phyloP scores from a whole-genome alignment of 1,139 yeast genomes.

The Geotrichum siamense region DNA sequence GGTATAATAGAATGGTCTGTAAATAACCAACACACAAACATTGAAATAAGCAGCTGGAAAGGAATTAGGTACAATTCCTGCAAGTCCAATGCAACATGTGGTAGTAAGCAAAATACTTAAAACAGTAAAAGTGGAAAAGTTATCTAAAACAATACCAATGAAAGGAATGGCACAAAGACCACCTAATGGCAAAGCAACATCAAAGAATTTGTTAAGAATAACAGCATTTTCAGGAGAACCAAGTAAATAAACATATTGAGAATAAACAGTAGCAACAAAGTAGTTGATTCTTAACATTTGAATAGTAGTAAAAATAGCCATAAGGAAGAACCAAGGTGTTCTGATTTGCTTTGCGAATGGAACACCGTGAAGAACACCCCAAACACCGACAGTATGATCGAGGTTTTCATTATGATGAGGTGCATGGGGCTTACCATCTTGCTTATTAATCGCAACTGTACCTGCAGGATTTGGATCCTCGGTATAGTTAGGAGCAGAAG shows the following conservation, averaged over 20 bases:
- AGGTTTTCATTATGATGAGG: conserved; percentile 35
- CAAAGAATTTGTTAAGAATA: conserved; percentile 64
- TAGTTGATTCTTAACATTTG: conserved; percentile 89
- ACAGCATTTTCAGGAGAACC: conserved; percentile 49
- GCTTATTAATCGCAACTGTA: conserved; percentile 7
- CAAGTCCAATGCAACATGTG: conserved; percentile 26
- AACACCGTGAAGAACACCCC: conserved; percentile 74
- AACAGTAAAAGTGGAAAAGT: conserved; percentile 55
- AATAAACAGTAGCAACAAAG: conserved; percentile 77
- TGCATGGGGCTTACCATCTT: conserved; percentile 11
- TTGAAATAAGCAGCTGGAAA: conserved; percentile 59
- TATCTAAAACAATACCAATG: conserved; percentile 75
- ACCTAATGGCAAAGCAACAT: conserved; percentile 78
- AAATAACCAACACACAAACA: conserved; percentile 63
- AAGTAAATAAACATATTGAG: conserved; percentile 69
- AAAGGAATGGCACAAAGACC: conserved; percentile 81
- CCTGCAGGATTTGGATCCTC: conserved; percentile 12
- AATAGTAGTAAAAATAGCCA: conserved; percentile 70
- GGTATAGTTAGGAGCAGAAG: conserved; percentile 7
- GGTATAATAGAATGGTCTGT: conserved; percentile 88
- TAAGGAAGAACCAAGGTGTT: conserved; percentile 71
- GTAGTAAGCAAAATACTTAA: conserved; percentile 41
- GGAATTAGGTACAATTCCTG: conserved; percentile 28
- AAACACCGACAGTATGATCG: conserved; percentile 52
- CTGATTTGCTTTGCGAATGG: conserved; percentile 55